Evolutionary conservation across 345 rosid genomes (phyloP).

Genomic region (Camelina hispida): DNA sequence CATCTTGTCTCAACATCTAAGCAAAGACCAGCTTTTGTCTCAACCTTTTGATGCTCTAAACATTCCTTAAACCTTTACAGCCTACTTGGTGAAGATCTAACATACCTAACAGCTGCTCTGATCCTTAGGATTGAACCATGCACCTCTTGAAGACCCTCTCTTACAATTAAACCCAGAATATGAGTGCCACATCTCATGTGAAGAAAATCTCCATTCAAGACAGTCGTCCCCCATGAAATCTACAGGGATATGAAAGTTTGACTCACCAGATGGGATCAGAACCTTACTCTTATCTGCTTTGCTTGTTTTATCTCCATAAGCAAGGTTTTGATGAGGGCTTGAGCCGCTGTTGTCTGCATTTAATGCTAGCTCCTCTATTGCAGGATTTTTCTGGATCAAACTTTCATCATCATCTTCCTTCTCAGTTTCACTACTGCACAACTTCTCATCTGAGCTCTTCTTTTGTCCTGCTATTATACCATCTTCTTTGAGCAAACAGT

Average conservation of each 20-base stretch:
- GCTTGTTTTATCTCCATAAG: background rate
- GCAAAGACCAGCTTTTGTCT: background rate
- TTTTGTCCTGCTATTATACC: background rate
- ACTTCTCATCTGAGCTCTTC: too few relatives aligned
- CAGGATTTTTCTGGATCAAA: background rate
- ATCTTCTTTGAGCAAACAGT: conserved; percentile 9
- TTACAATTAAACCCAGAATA: background rate
- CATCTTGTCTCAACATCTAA: conserved; percentile 15
- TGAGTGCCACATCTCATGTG: background rate
- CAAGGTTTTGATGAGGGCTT: background rate
- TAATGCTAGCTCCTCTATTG: background rate
- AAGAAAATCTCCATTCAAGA: background rate
- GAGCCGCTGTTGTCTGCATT: background rate
- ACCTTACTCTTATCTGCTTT: background rate
- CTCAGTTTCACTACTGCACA: background rate
- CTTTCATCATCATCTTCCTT: background rate
- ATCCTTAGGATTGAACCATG: too few relatives aligned
- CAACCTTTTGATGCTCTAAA: conserved; percentile 1
- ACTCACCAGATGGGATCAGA: background rate
- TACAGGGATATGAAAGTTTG: conserved; percentile 2
- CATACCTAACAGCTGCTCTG: too few relatives aligned
- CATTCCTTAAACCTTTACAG: too few relatives aligned
- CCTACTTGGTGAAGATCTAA: too few relatives aligned
- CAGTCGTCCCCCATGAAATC: too few relatives aligned
- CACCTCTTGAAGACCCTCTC: too few relatives aligned